These are phyloP conservation scores for Epicoccum nigrum DNA, from an alignment of 2,329 filamentous ascomycete genomes.

Conservation along the genomic window DNA sequence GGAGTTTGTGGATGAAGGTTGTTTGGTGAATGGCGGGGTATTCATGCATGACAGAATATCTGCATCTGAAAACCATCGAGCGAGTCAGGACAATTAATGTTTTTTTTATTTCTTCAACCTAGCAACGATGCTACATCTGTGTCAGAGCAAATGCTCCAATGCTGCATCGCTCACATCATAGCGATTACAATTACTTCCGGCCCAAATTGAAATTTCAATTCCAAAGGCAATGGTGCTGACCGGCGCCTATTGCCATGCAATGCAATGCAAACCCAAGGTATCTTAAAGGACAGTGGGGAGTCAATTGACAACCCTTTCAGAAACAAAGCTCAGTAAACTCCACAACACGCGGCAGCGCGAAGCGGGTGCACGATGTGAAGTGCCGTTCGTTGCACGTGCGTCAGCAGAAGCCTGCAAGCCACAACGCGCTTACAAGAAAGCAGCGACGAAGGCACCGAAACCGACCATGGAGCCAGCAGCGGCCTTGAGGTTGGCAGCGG, in stretches of 20 bases:
- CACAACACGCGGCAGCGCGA: slow-evolving; percentile 8
- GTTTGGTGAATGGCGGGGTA: slow-evolving; percentile 25
- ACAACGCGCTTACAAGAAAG: slow-evolving; percentile 43
- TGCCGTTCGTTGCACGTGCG: slow-evolving; percentile 17
- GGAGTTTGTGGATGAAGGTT: neutral
- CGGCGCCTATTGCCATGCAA: slow-evolving; percentile 31
- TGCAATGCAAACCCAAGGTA: slow-evolving; percentile 39
- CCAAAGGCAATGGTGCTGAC: slow-evolving; percentile 24
- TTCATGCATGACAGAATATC: slow-evolving; percentile 15
- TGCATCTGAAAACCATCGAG: slow-evolving; percentile 8
- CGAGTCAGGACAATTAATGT: slow-evolving; percentile 14
- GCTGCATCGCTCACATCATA: slow-evolving; percentile 6
- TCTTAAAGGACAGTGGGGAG: slow-evolving; percentile 39
- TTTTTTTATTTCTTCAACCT: slow-evolving; percentile 16
- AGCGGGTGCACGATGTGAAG: slow-evolving; percentile 26
- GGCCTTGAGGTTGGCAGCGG: slow-evolving; percentile 39
- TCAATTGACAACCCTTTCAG: slow-evolving; percentile 16
- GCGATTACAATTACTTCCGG: slow-evolving; percentile 23
- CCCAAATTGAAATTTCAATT: slow-evolving; percentile 15
- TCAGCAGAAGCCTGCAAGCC: slow-evolving; percentile 15
- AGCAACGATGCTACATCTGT: slow-evolving; percentile 8
- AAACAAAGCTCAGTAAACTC: slow-evolving; percentile 12
- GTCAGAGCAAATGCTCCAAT: slow-evolving; percentile 8
- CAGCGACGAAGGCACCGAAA: slow-evolving; percentile 45
- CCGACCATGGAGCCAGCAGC: slow-evolving; percentile 41